phyloP scores from a whole-genome alignment of 2,329 filamentous ascomycete species.

The Cryphonectria japonica region DNA sequence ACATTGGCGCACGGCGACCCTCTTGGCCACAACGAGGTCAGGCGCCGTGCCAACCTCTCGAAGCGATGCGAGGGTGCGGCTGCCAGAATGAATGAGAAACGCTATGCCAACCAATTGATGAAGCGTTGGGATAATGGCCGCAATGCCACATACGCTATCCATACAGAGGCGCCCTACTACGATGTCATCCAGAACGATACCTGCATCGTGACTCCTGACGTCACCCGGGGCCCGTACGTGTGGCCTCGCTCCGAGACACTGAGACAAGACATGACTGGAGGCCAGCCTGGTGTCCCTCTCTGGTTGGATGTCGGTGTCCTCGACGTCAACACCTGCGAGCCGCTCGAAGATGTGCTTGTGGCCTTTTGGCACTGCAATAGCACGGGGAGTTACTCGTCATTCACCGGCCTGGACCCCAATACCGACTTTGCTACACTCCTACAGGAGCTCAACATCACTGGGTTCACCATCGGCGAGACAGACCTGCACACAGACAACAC shows the following conservation, averaged over 20 bases:
- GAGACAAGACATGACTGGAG: slow-evolving; percentile 23
- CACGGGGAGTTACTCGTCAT: slow-evolving; percentile 37
- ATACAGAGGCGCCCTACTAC: slow-evolving; percentile 25
- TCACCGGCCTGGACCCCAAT: slow-evolving; percentile 38
- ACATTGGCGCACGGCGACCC: slow-evolving; percentile 7
- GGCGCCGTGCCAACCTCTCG: slow-evolving; percentile 16
- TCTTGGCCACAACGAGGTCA: slow-evolving; percentile 14
- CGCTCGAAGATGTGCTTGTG: slow-evolving; percentile 17
- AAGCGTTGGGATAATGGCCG: slow-evolving; percentile 12
- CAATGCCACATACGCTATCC: slow-evolving; percentile 19
- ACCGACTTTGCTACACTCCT: slow-evolving; percentile 37
- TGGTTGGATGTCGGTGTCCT: slow-evolving; percentile 23
- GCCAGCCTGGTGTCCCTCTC: slow-evolving; percentile 20
- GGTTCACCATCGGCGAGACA: slow-evolving; percentile 28
- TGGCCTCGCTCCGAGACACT: slow-evolving; percentile 17
- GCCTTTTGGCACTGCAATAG: slow-evolving; percentile 27
- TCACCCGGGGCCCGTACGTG: slow-evolving; percentile 22
- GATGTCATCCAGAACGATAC: slow-evolving; percentile 26
- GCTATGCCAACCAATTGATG: slow-evolving; percentile 15
- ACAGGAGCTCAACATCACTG: slow-evolving; percentile 36
- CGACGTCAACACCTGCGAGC: slow-evolving; percentile 25
- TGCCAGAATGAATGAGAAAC: slow-evolving; percentile 21
- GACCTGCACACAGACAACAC: slow-evolving; percentile 38
- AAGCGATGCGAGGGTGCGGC: slow-evolving; percentile 22
- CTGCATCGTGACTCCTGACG: slow-evolving; percentile 19